phyloP scores from a whole-genome alignment of 2,329 filamentous ascomycete species.

The Metarhizium guizhouense region DNA sequence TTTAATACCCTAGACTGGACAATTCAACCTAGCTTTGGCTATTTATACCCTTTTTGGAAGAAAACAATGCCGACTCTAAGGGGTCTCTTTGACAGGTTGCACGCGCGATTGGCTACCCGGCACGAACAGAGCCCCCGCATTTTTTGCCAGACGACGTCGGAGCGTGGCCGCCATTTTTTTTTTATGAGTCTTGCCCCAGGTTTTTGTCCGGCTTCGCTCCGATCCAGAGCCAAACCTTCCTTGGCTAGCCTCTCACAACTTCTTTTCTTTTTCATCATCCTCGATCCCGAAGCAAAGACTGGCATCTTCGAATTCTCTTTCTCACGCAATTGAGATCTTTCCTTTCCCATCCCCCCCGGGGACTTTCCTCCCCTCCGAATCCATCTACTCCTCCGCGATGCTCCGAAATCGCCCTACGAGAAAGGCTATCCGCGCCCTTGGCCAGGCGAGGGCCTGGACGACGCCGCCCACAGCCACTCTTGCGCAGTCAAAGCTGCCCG shows the following conservation, averaged over 20 bases:
- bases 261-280: neutral
- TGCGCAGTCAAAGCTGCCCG: slow-evolving; percentile 29
- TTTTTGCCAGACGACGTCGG: neutral
- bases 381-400: slow-evolving; percentile 24
- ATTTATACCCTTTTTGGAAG: too few species aligned
- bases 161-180: neutral
- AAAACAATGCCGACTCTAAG: too few species aligned
- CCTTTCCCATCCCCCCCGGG: neutral
- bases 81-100: too few species aligned
- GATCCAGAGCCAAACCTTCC: neutral
- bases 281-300: neutral
- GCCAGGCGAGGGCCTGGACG: slow-evolving; percentile 31
- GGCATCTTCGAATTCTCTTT: neutral
- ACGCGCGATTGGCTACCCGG: too few species aligned
- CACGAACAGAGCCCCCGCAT: neutral
- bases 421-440: slow-evolving; percentile 37
- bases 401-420: slow-evolving; percentile 36
- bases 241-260: neutral
- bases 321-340: neutral
- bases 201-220: neutral
- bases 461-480: slow-evolving; percentile 26
- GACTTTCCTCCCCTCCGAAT: neutral
- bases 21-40: too few species aligned
- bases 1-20: too few species aligned
- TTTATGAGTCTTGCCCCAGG: neutral